Conservation (phyloP, 805 yeast genomes). For the Metschnikowia cerradonensis region DNA sequence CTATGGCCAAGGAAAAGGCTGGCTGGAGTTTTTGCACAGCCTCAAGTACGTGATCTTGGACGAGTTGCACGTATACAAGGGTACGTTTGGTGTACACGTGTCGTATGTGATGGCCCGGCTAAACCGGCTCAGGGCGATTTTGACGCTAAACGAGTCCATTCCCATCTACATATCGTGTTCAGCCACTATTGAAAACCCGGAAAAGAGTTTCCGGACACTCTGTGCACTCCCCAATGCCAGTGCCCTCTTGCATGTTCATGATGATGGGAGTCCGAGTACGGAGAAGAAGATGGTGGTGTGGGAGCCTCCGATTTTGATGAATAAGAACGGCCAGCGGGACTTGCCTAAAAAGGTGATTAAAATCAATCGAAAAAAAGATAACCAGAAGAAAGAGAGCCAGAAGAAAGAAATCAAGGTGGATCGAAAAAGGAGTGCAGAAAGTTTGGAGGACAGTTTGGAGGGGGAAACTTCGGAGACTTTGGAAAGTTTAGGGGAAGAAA, state of each 20-base stretch:
- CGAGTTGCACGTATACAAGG: conserved; percentile 82
- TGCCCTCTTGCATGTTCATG: conserved; percentile 50
- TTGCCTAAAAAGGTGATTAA: conserved; percentile 9
- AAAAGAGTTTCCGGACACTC: conserved; percentile 62
- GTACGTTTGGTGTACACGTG: conserved; percentile 91
- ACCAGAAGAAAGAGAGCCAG: no score
- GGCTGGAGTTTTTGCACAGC: conserved; percentile 65
- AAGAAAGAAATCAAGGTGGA: background rate
- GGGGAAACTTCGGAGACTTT: background rate
- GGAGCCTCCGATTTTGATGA: conserved; percentile 71
- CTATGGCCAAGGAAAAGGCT: conserved; percentile 27
- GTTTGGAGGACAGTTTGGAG: no score
- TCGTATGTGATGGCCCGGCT: conserved; percentile 79
- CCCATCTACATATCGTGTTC: conserved; percentile 83
- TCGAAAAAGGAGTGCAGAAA: background rate
- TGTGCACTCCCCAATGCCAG: conserved; percentile 56
- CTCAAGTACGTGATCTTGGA: conserved; percentile 76
- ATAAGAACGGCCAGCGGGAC: conserved; percentile 46
- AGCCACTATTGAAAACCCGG: conserved; percentile 82
- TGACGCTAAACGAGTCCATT: conserved; percentile 4
- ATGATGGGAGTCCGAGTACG: conserved; percentile 91
- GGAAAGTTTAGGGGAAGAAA: no score
- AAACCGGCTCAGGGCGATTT: conserved; percentile 46
- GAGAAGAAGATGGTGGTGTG: conserved; percentile 71
- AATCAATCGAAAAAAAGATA: background rate